Evolutionary conservation across 1,139 yeast genomes (phyloP).

Genomic region (Pichia sp.): DNA sequence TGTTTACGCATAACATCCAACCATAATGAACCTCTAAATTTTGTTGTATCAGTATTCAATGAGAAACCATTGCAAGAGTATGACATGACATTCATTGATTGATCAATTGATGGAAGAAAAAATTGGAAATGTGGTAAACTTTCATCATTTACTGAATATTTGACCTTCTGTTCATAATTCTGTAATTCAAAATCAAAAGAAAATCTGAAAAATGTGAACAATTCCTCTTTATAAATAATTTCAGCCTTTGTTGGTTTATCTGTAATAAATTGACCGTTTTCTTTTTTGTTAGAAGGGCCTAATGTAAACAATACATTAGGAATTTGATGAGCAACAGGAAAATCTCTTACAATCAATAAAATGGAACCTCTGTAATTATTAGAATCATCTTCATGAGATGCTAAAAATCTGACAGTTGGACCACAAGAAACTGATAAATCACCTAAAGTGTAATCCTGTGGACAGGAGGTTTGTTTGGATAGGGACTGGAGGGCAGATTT

Average conservation of each 20-base stretch:
- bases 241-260: slow-evolving; percentile 13
- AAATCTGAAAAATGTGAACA: slow-evolving; percentile 59
- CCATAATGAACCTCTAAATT: slow-evolving; percentile 78
- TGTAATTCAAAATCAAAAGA: slow-evolving; percentile 43
- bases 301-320: slow-evolving; percentile 12
- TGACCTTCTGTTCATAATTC: slow-evolving; percentile 50
- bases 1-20: slow-evolving; percentile 62
- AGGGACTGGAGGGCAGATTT: slow-evolving; percentile 19
- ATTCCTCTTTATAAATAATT: slow-evolving; percentile 41
- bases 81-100: slow-evolving; percentile 74
- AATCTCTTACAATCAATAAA: slow-evolving; percentile 45
- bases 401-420: slow-evolving; percentile 65
- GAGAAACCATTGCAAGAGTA: slow-evolving; percentile 95
- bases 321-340: slow-evolving; percentile 22
- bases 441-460: slow-evolving; percentile 22
- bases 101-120: slow-evolving; percentile 49
- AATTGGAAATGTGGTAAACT: slow-evolving; percentile 37
- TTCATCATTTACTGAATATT: slow-evolving; percentile 49
- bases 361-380: slow-evolving; percentile 59
- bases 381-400: slow-evolving; percentile 44
- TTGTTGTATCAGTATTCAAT: slow-evolving; percentile 53
- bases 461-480: slow-evolving; percentile 16
- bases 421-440: slow-evolving; percentile 60
- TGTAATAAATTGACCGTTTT: neutral
- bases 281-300: slow-evolving; percentile 6